Evolutionary conservation across 768 basidiomycete genomes (phyloP), one percentile per base, ranked within the genome.

Genomic region (Tulasnella sp.): DNA sequence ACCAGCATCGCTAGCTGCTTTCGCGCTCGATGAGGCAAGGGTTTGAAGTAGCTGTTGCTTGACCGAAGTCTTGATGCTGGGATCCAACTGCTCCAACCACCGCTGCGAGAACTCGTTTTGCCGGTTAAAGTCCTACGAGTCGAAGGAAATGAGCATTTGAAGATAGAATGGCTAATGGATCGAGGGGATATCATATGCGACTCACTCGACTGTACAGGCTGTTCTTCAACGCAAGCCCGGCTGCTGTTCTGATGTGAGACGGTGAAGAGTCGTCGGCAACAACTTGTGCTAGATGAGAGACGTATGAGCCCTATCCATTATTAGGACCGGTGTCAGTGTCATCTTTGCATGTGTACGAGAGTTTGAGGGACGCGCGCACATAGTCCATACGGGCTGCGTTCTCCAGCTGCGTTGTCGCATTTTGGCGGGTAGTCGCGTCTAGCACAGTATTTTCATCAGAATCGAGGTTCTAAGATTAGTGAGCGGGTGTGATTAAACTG

Each of bases 171-270:
- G 42, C 67, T 74, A 77, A 77, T 70, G 42, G n/a, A 36, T 42
- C 34, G 34, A 78, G 76, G 72, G 25, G 52, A 54, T 37, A 38
- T 37, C n/a, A 74, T 73, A 77, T 78, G 77, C 75, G 64, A 82
- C 93, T 84, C 85, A 98, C 97, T 81, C 94, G 87, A 78, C 96
- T 94, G 40, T 91, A 89, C 77, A 99, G 84, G 77, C 95, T 89
- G 83, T 99, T 99, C 89, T 99, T 99, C 84, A 99, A 86, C 25
- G 97, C 96, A 72, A 99, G 87, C 82, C 94, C 96, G 31, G 97
- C 96, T n/a, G 97, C 96, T 81, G 93, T 97, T 79, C 97, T 88
- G 72, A 96, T 89, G 82, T 94, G 91, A 40, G 90, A 81, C 17
- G 87, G 85, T 7, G 87, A 88, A 64, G 79, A 85, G 82, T 96